Base-by-base conservation (phyloP, 2,329 filamentous ascomycete species). In the Penicillium frequentans region DNA sequence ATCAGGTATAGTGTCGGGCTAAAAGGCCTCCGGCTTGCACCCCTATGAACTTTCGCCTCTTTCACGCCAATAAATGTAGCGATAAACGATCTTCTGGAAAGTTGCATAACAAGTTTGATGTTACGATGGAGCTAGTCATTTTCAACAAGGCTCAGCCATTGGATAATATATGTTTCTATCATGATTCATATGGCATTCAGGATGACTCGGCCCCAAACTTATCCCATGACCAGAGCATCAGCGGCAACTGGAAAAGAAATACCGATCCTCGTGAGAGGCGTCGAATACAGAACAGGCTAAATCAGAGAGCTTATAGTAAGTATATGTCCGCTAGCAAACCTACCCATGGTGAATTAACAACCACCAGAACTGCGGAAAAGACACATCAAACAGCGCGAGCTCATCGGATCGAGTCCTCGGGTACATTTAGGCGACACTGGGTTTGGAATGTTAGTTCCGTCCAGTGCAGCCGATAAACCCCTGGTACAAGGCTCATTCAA, bases 101-200 rank as follows among this genome's bases (percentile, higher is more conserved):
- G 1, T 3, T 42, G 2, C 10, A 42, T 11, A 1, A 7, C n/a
- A 39, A 10, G 5, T 19, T n/a, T 1, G 3, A 1, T 19, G 1
- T 10, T 42, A 21, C 10, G 3, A 42, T 42, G 37, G 37, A 9
- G 8, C 35, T 37, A 19, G 7, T 19, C 7, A 37, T 10, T 37
- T 10, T 19, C 16, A 19, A 19, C 0, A 7, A 19, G 3, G n/a
- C n/a, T n/a, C 35, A 4, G 7, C n/a, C 8, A 37, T 19, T 37
- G 35, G 35, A 8, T 19, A 2, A 8, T 37, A n/a, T 37, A 37
- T 8, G 35, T 37, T 37, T n/a, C 19, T 7, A 16, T 33, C 5
- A 33, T 37, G 7, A 5, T 19, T 19, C 19, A 19, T 19, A 19
- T 19, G 19, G 19, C 19, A 19, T 19, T 19, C 19, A 19, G 19